Evolutionary conservation across 768 basidiomycete genomes (phyloP).

Genomic region (Podaxis mareebaensis): DNA sequence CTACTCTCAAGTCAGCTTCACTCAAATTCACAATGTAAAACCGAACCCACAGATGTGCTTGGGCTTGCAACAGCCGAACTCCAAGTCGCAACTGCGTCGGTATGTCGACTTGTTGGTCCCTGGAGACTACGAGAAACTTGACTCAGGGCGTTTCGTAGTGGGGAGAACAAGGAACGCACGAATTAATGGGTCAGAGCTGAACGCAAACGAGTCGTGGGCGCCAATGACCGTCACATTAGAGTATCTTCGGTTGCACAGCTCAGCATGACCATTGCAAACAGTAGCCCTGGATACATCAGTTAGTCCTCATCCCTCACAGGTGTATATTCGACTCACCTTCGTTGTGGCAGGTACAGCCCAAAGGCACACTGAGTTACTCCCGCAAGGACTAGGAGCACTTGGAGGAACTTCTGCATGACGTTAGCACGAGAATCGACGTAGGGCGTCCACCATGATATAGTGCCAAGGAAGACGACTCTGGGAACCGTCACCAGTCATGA

Average conservation of each 20-base stretch:
- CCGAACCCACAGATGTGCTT: constrained; percentile 44
- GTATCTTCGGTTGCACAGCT: constrained; percentile 60
- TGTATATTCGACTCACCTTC: constrained; percentile 4
- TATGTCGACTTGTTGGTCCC: constrained; percentile 54
- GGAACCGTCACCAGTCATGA: not conserved
- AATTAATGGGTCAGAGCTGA: constrained; percentile 45
- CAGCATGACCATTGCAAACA: constrained; percentile 66
- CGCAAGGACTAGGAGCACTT: not conserved
- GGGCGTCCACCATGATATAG: constrained; percentile 5
- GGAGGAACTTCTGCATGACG: not conserved
- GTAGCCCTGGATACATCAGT: constrained; percentile 32
- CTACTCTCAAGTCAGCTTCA: constrained; percentile 17
- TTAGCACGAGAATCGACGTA: not conserved
- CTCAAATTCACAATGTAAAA: not conserved
- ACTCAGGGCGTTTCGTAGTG: not conserved
- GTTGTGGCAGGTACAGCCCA: not conserved
- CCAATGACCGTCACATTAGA: constrained; percentile 50
- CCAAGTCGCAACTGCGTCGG: constrained; percentile 49
- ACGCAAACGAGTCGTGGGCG: constrained; percentile 59
- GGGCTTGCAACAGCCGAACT: constrained; percentile 60
- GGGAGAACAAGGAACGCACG: constrained; percentile 30
- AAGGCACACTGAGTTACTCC: not conserved
- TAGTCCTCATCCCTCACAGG: not conserved
- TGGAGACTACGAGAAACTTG: constrained; percentile 33
- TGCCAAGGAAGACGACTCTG: not conserved